phyloP scores from a whole-genome alignment of 75 land plant genomes.

The Larix kaempferi region DNA sequence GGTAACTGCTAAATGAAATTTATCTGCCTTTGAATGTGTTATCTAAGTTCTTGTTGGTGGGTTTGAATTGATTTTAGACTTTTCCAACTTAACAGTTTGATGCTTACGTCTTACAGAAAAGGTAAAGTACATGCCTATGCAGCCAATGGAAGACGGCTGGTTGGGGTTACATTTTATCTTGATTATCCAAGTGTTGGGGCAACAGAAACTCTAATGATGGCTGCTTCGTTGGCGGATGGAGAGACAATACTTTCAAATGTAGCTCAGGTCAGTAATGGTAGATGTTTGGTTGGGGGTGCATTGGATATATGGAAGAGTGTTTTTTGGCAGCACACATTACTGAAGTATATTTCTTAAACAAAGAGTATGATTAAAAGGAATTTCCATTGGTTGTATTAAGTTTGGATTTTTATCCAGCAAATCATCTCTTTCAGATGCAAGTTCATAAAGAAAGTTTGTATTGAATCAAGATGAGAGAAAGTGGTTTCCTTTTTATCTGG shows the following conservation, averaged over 20 bases:
- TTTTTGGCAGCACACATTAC: background rate
- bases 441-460: background rate
- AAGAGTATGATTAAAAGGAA: background rate
- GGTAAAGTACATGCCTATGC: conserved; percentile 60
- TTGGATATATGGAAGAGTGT: background rate
- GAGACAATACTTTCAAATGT: conserved; percentile 56
- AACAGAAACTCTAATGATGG: conserved; percentile 85
- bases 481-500: background rate
- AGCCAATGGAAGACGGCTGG: conserved; percentile 50
- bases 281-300: background rate
- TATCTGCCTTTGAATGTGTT: too few relatives aligned
- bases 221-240: conserved; percentile 75
- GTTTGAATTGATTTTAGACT: background rate
- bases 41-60: too few relatives aligned
- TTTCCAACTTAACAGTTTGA: background rate
- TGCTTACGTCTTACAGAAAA: conserved; percentile 35
- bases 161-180: conserved; percentile 59
- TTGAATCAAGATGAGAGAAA: background rate
- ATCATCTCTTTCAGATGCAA: background rate
- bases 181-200: conserved; percentile 86
- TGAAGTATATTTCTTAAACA: background rate
- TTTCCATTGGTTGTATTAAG: background rate
- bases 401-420: background rate
- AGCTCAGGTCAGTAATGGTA: conserved; percentile 37
- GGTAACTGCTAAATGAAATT: background rate